These are phyloP conservation scores for Phytomonas sp. DNA, from an alignment of 208 protist genomes.

Conservation along the genomic window DNA sequence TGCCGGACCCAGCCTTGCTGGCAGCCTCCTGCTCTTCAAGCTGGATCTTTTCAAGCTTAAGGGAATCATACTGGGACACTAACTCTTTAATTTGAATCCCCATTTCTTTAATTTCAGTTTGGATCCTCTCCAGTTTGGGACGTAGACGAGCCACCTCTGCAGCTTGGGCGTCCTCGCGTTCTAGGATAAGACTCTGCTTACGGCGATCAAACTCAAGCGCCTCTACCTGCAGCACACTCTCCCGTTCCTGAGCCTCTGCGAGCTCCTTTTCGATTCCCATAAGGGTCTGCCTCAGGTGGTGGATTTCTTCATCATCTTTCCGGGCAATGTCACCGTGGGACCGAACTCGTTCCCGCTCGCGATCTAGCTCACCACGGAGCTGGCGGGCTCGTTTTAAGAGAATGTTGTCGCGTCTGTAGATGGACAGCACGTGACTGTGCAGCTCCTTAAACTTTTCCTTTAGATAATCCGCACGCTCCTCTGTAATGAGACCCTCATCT, in stretches of 20 bases:
- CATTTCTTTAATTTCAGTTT: constrained; percentile 65
- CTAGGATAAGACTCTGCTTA: constrained; percentile 79
- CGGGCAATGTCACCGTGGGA: constrained; percentile 53
- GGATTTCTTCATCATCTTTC: constrained; percentile 82
- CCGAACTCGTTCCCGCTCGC: constrained; percentile 60
- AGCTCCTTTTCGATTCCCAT: constrained; percentile 74
- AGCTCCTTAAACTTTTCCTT: constrained; percentile 83
- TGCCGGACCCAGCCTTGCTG: constrained; percentile 39
- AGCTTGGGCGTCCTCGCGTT: constrained; percentile 82
- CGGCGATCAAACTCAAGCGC: constrained; percentile 85
- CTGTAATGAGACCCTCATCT: constrained; percentile 78
- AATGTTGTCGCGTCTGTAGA: constrained; percentile 87
- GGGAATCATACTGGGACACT: constrained; percentile 27
- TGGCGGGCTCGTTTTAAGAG: constrained; percentile 81
- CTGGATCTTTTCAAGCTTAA: constrained; percentile 31
- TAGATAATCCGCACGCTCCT: constrained; percentile 79
- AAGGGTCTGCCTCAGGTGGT: constrained; percentile 64
- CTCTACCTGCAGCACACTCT: constrained; percentile 88
- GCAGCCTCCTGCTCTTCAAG: constrained; percentile 45
- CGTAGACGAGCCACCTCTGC: constrained; percentile 83
- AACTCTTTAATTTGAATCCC: constrained; percentile 70
- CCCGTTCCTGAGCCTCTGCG: constrained; percentile 71
- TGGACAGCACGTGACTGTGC: constrained; percentile 74
- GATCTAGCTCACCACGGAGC: constrained; percentile 74
- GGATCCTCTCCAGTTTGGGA: constrained; percentile 71